These are phyloP conservation scores for Saksenaea oblongispora DNA, from an alignment of 371 early-diverging fungal genomes.

Conservation along the genomic window DNA sequence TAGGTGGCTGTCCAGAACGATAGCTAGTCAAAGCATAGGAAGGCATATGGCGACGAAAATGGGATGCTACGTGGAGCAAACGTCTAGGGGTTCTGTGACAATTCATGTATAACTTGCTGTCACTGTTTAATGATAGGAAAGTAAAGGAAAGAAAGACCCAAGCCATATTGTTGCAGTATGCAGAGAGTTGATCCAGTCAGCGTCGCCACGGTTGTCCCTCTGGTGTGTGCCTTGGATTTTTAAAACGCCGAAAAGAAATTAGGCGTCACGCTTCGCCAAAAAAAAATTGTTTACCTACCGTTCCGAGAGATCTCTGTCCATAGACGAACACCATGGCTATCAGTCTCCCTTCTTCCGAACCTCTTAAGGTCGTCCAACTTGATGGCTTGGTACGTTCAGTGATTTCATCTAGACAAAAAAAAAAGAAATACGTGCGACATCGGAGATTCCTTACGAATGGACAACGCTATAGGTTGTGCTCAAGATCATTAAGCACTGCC, in stretches of 20 bases:
- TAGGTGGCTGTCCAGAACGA: too few relatives aligned
- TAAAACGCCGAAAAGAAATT: background rate
- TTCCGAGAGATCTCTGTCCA: background rate
- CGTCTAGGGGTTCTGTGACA: too few relatives aligned
- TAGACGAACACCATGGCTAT: constrained; percentile 22
- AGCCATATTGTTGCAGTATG: too few relatives aligned
- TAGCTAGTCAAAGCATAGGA: too few relatives aligned
- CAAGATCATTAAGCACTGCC: constrained; percentile 96
- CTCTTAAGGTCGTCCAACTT: constrained; percentile 50
- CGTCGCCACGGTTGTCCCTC: too few relatives aligned
- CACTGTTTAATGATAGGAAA: too few relatives aligned
- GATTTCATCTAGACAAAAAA: background rate
- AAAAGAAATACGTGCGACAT: background rate
- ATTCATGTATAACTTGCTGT: too few relatives aligned
- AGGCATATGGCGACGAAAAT: too few relatives aligned
- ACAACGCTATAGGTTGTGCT: constrained; percentile 67
- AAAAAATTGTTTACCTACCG: background rate
- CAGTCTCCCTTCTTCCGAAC: constrained; percentile 29
- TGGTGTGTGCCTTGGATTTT: too few relatives aligned
- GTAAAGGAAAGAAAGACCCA: too few relatives aligned
- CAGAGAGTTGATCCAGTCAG: too few relatives aligned
- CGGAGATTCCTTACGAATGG: background rate
- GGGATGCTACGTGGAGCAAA: too few relatives aligned
- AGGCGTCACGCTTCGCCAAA: background rate
- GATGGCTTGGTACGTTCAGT: constrained; percentile 55